Base-by-base conservation (phyloP, 2,329 filamentous ascomycete species). In the Colletotrichum karsti region DNA sequence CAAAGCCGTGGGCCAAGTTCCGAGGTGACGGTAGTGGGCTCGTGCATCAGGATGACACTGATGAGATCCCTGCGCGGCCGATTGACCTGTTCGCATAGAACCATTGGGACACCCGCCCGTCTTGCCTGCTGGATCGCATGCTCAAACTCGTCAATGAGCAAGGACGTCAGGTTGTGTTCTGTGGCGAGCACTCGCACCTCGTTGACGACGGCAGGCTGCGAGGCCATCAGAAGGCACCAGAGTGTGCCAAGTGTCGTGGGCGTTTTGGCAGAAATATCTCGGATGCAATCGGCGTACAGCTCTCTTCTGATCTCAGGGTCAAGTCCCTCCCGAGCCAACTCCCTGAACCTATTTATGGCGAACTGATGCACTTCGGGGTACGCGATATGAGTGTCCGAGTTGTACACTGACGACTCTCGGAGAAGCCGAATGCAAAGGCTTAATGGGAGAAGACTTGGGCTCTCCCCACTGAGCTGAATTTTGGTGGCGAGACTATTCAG, bases 201-300 rank as follows among this genome's bases (percentile, higher is more conserved):
- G 7, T 79, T 80, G 3, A 73, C 73, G 39, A 86, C 74, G 39
- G 84, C 79, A 20, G 79, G 79, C 8, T 81, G 80, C n/a, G 87
- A 80, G 18, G 88, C 75, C 50, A 84, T 79, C 56, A 76, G 81
- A 51, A 94, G 81, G 15, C 90, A 90, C 74, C 90, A 91, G 20
- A 95, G 85, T 72, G 93, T 96, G 1, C 93, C 93, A 7, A 92
- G 86, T 1, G 91, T 89, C 13, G 89, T 91, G 9, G 81, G 70
- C 2, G 90, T 91, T 75, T 86, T 90, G 22, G 84, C 80, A 3
- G 86, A 83, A 50, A 97, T 90, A 73, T 95, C 91, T 50, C 85
- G 73, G 53, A 94, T 84, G 76, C 93, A 96, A 59, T 85, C 85
- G 51, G 84, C 77, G 70, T 92, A 93, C 15, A 96, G 88, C 20